Conservation (phyloP, 2,329 filamentous ascomycete species). For the Cadophora malorum region DNA sequence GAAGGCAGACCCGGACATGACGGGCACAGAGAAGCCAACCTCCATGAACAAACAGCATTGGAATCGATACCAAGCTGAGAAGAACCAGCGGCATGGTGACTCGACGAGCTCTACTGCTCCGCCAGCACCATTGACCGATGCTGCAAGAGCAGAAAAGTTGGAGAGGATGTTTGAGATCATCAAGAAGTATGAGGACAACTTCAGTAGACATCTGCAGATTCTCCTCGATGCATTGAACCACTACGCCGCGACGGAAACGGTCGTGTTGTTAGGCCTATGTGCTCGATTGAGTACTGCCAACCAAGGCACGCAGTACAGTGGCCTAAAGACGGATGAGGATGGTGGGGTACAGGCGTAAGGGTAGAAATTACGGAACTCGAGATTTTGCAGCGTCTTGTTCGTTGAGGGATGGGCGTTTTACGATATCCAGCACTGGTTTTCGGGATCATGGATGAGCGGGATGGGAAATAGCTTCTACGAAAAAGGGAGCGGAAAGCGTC, state of each 20-base stretch:
- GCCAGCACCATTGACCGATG: conserved; percentile 33
- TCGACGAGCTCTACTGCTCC: conserved; percentile 32
- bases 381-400: conserved; percentile 19
- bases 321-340: conserved; percentile 65
- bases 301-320: conserved; percentile 72
- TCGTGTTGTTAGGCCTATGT: conserved; percentile 88
- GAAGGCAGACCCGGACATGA: conserved; percentile 81
- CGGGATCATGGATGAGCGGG: conserved; percentile 5
- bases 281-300: conserved; percentile 82
- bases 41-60: conserved; percentile 68
- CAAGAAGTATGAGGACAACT: conserved; percentile 91
- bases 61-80: conserved; percentile 60
- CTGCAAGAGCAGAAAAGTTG: conserved; percentile 44
- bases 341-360: conserved; percentile 36
- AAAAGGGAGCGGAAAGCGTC: conserved; percentile 10
- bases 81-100: conserved; percentile 50
- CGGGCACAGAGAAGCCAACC: conserved; percentile 60
- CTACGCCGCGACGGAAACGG: conserved; percentile 95
- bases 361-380: too few relatives aligned
- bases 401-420: conserved; percentile 20
- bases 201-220: conserved; percentile 90
- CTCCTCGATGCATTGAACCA: conserved; percentile 95
- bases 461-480: not conserved
- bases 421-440: conserved; percentile 28
- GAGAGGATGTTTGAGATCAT: conserved; percentile 78